A percentile compares a stretch with the other conserved stretches of the same genome.
These are phyloP conservation scores for Sanghuangporus baumii DNA, from an alignment of 1,284 basidiomycete genomes.

Conservation along the genomic window DNA sequence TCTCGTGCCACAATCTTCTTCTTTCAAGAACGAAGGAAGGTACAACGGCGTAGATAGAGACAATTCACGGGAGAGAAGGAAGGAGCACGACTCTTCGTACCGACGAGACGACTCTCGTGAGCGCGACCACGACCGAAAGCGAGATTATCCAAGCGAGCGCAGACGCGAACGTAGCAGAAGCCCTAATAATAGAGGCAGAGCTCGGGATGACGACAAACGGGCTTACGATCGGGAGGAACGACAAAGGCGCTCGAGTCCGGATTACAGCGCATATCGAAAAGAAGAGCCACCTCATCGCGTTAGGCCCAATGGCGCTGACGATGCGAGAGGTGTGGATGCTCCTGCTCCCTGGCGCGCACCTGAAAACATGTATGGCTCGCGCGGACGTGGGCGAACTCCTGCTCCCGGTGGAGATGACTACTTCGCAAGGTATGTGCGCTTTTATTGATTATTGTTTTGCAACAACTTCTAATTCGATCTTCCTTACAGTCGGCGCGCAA, in stretches of 20 bases:
- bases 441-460: conserved; percentile 6
- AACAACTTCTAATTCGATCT: conserved; percentile 5
- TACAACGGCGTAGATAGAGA: conserved; percentile 24
- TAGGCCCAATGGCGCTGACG: not conserved
- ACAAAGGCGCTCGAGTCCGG: conserved; percentile 13
- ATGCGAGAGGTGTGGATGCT: conserved; percentile 1
- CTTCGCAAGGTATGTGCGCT: conserved; percentile 24
- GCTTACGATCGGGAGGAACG: not conserved
- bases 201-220: not conserved
- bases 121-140: not conserved
- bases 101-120: conserved; percentile 17
- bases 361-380: conserved; percentile 21
- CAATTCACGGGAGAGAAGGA: not conserved
- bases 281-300: conserved; percentile 4
- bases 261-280: conserved; percentile 20
- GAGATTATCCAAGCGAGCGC: not conserved
- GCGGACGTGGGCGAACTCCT: conserved; percentile 11
- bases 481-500: conserved; percentile 59
- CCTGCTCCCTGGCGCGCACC: conserved; percentile 18
- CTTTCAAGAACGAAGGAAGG: conserved; percentile 11
- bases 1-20: conserved; percentile 40
- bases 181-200: not conserved
- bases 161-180: not conserved
- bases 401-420: conserved; percentile 21
- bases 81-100: conserved; percentile 9